Percentiles rank a stretch among this genome's conserved stretches.
Evolutionary conservation across 2,329 filamentous ascomycete species (phyloP).

Genomic region (Coniochaeta sp.): DNA sequence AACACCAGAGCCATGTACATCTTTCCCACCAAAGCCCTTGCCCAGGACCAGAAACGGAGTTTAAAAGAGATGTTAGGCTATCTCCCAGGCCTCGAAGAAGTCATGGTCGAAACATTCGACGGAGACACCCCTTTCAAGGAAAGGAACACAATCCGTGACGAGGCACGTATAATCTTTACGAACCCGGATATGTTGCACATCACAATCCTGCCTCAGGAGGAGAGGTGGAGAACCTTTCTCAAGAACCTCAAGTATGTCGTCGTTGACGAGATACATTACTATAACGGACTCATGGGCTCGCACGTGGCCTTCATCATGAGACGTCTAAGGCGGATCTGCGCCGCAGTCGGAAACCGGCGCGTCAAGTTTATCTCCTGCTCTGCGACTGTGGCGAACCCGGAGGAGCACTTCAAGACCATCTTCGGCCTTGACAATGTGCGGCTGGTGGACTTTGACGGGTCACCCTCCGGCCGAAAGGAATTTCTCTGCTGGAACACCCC

Average conservation of each 20-base stretch:
- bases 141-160: constrained; percentile 73
- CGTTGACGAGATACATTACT: constrained; percentile 87
- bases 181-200: constrained; percentile 98
- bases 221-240: constrained; percentile 81
- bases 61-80: constrained; percentile 77
- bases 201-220: constrained; percentile 87
- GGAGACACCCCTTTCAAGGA: constrained; percentile 83
- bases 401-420: constrained; percentile 87
- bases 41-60: constrained; percentile 87
- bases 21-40: constrained; percentile 93
- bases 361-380: constrained; percentile 94
- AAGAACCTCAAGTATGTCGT: constrained; percentile 87
- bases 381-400: constrained; percentile 88
- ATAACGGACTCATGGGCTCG: constrained; percentile 89
- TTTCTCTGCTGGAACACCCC: constrained; percentile 98
- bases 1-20: constrained; percentile 90
- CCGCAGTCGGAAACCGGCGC: constrained; percentile 76
- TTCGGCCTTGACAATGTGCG: constrained; percentile 79
- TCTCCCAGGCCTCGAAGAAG: constrained; percentile 67
- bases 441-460: constrained; percentile 85
- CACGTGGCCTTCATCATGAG: constrained; percentile 96
- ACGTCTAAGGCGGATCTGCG: constrained; percentile 77
- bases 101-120: constrained; percentile 88
- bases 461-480: constrained; percentile 85
- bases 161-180: constrained; percentile 89